Percentiles rank a stretch among this genome's conserved stretches.
phyloP scores from a whole-genome alignment of 352 stramenopile genomes.

The Blastocystis sp. region DNA sequence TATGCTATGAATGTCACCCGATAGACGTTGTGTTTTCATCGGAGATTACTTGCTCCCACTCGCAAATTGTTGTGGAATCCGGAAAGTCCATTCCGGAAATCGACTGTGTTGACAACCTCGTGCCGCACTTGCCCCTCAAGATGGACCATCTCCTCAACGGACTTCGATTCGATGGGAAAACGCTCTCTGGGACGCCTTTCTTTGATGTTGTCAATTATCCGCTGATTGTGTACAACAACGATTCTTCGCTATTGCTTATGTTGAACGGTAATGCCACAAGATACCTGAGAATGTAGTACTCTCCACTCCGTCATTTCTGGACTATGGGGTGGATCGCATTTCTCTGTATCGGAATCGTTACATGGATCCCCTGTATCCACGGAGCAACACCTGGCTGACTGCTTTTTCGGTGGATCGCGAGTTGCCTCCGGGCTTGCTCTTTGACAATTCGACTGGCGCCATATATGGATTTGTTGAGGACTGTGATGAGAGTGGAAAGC shows the following conservation, averaged over 20 bases:
- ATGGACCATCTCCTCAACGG: background rate
- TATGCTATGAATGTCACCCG: background rate
- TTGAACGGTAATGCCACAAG: background rate
- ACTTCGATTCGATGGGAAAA: conserved; percentile 17
- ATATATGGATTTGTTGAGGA: no score
- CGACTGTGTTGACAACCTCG: background rate
- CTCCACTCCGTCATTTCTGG: background rate
- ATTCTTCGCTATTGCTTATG: background rate
- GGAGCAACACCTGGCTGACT: background rate
- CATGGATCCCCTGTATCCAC: conserved; percentile 7
- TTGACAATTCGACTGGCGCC: background rate
- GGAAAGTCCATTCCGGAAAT: background rate
- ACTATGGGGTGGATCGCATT: background rate
- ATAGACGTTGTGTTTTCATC: background rate
- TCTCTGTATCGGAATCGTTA: background rate
- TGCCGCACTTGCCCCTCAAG: background rate
- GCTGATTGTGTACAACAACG: conserved; percentile 7
- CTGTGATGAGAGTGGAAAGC: no score
- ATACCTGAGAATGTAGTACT: background rate
- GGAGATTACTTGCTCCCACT: background rate
- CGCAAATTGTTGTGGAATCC: background rate
- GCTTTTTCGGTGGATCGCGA: background rate
- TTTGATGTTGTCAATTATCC: background rate
- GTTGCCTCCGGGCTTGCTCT: background rate
- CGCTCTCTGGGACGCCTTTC: background rate